These are phyloP conservation scores for Haberlea rhodopensis DNA, from an alignment of 257 asterid genomes.

Conservation along the genomic window DNA sequence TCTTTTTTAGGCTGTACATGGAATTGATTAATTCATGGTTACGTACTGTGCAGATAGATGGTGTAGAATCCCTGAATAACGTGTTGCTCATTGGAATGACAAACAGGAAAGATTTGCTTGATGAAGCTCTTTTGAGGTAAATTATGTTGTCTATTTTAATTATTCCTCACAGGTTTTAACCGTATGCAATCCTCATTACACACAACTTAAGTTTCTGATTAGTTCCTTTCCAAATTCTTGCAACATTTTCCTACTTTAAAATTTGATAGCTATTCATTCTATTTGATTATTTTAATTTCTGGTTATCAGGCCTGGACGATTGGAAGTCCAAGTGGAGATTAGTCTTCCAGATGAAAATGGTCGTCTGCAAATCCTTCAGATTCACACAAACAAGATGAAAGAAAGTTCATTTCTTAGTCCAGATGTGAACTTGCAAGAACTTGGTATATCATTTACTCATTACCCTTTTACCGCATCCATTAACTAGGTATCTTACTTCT, in stretches of 20 bases:
- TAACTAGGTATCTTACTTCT: slow-evolving; percentile 12
- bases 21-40: too few relatives aligned
- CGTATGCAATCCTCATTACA: slow-evolving; percentile 13
- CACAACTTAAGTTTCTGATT: not conserved
- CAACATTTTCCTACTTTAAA: slow-evolving; percentile 16
- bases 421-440: too few relatives aligned
- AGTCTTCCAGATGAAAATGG: slow-evolving; percentile 99
- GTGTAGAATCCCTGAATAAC: slow-evolving; percentile 96
- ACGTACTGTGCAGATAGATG: slow-evolving; percentile 74
- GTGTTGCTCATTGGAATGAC: too few relatives aligned
- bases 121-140: slow-evolving; percentile 97
- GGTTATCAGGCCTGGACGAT: slow-evolving; percentile 89
- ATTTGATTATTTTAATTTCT: slow-evolving; percentile 14
- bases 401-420: too few relatives aligned
- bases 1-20: slow-evolving; percentile 23
- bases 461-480: slow-evolving; percentile 16
- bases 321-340: slow-evolving; percentile 98
- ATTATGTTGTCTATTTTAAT: slow-evolving; percentile 14
- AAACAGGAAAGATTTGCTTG: too few relatives aligned
- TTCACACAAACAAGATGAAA: too few relatives aligned
- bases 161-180: slow-evolving; percentile 15
- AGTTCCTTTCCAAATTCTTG: slow-evolving; percentile 15
- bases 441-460: too few relatives aligned
- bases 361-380: slow-evolving; percentile 91
- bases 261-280: slow-evolving; percentile 18